A percentile compares a stretch with the other conserved stretches of the same genome.
phyloP scores from a whole-genome alignment of 1,284 basidiomycete genomes.

The Fomitopsis palustris region DNA sequence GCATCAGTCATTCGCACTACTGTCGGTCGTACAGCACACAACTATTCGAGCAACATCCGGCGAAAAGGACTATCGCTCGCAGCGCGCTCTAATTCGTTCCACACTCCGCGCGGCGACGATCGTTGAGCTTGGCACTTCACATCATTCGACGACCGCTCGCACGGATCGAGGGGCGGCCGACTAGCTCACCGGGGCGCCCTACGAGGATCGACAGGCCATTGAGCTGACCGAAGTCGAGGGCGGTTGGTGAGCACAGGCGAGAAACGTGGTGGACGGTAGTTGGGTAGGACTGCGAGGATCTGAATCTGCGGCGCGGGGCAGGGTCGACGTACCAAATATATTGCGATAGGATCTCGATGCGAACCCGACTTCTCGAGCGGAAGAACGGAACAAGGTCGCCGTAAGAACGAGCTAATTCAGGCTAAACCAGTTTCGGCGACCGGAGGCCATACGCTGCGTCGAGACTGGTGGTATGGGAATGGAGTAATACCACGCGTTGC shows the following conservation, averaged over 20 bases:
- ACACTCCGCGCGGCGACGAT: not conserved
- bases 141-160: not conserved
- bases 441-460: not conserved
- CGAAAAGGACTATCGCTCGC: not conserved
- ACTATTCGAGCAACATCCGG: not conserved
- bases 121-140: not conserved
- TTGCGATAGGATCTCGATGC: not conserved
- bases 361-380: not conserved
- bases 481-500: not conserved
- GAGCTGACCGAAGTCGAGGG: not conserved
- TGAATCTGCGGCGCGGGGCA: not conserved
- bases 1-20: not conserved
- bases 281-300: not conserved
- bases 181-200: not conserved
- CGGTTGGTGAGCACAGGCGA: not conserved
- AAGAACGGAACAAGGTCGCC: not conserved
- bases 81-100: not conserved
- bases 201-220: not conserved
- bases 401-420: not conserved
- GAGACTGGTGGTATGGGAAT: not conserved
- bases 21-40: not conserved
- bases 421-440: not conserved
- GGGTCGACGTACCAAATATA: not conserved
- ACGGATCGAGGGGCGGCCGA: not conserved
- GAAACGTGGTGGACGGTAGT: not conserved